Evolutionary conservation across 2,329 filamentous ascomycete genomes (phyloP).

Genomic region (Erysiphe pulchra): DNA sequence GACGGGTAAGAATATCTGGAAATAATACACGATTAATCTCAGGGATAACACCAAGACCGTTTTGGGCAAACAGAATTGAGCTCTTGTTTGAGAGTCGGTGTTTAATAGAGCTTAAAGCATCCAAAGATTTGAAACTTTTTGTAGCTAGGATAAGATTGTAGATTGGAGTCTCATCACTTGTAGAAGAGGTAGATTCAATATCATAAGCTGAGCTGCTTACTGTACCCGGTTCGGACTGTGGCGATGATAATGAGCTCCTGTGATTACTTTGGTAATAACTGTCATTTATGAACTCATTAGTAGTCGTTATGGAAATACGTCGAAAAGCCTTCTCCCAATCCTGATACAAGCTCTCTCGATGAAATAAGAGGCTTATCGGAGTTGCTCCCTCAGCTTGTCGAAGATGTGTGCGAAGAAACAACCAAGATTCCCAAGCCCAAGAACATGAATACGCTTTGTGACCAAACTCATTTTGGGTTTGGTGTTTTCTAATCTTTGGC

Average conservation of each 20-base stretch:
- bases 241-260: too few relatives aligned
- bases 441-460: conserved; percentile 29
- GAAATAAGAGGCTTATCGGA: conserved; percentile 59
- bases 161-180: conserved; percentile 18
- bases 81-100: conserved; percentile 34
- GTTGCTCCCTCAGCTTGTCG: conserved; percentile 26
- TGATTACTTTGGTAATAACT: conserved; percentile 1
- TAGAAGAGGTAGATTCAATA: conserved; percentile 4
- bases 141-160: conserved; percentile 53
- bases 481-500: too few relatives aligned
- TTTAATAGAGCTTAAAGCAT: conserved; percentile 30
- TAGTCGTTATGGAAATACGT: conserved; percentile 5
- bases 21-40: conserved; percentile 32
- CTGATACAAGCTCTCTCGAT: conserved; percentile 25
- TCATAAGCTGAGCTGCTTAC: conserved; percentile 5
- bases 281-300: conserved; percentile 1
- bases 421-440: conserved; percentile 63
- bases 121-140: conserved; percentile 44
- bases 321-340: conserved; percentile 15
- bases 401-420: conserved; percentile 53
- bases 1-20: conserved; percentile 27
- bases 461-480: background rate
- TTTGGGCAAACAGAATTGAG: conserved; percentile 67
- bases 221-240: background rate
- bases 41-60: conserved; percentile 54